A percentile compares a stretch with the other conserved stretches of the same genome.
These are phyloP conservation scores for Mucor mucedo DNA, from an alignment of 371 early-diverging fungal genomes.

Conservation along the genomic window DNA sequence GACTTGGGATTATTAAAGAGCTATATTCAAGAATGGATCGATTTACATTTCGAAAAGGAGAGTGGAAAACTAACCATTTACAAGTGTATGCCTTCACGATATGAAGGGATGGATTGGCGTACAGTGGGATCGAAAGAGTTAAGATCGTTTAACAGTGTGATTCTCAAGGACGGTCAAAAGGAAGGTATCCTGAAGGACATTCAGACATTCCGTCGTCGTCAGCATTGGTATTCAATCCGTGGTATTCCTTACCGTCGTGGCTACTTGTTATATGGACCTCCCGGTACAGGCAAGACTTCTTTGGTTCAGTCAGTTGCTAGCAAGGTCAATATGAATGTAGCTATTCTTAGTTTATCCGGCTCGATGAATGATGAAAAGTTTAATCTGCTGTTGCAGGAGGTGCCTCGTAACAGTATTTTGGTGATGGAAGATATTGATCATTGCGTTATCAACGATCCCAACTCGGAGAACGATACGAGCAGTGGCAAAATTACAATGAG, in stretches of 20 bases:
- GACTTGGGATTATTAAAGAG: conserved; percentile 23
- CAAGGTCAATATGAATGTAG: conserved; percentile 47
- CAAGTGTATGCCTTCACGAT: conserved; percentile 31
- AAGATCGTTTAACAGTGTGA: conserved; percentile 39
- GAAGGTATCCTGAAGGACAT: conserved; percentile 43
- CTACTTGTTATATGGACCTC: conserved; percentile 71
- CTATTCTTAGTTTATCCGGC: conserved; percentile 42
- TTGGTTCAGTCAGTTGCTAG: conserved; percentile 68
- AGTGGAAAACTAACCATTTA: conserved; percentile 39
- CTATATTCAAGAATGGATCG: conserved; percentile 48
- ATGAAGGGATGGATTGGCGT: conserved; percentile 32
- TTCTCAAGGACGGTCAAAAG: conserved; percentile 47
- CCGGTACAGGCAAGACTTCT: conserved; percentile 74
- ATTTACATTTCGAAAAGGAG: conserved; percentile 32
- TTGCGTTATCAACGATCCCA: conserved; percentile 36
- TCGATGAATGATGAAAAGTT: conserved; percentile 43
- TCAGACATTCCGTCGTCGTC: conserved; percentile 38
- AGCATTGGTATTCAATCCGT: conserved; percentile 82
- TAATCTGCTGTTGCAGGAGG: conserved; percentile 27
- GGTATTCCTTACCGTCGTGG: conserved; percentile 96
- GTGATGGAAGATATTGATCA: conserved; percentile 61
- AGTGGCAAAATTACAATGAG: conserved; percentile 85
- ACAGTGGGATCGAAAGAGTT: conserved; percentile 34
- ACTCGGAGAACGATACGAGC: conserved; percentile 14
- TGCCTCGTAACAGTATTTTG: conserved; percentile 41